Evolutionary conservation across 371 early-diverging fungal genomes (phyloP).

Genomic region (Mucor racemosus): DNA sequence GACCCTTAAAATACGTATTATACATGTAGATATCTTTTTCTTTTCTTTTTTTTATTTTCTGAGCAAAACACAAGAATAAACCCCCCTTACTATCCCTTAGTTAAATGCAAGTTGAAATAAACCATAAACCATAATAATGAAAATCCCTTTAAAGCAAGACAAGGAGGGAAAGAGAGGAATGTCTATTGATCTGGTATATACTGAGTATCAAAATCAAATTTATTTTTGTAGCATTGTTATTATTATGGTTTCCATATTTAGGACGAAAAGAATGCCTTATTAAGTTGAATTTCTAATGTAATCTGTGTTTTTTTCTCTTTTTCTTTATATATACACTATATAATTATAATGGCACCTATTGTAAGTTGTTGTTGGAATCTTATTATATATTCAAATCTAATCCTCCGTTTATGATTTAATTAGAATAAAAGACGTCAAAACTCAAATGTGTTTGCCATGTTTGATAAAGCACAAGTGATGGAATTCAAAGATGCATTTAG

Average conservation of each 20-base stretch:
- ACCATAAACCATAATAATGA: background rate
- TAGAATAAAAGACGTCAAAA: conserved; percentile 80
- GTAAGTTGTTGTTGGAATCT: conserved; percentile 14
- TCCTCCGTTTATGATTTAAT: background rate
- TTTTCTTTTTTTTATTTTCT: background rate
- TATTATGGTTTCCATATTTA: conserved; percentile 7
- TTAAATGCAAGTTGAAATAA: background rate
- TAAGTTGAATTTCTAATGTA: conserved; percentile 1
- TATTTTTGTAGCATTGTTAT: background rate
- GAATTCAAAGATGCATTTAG: conserved; percentile 96
- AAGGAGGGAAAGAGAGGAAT: background rate
- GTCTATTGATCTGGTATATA: background rate
- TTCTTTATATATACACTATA: background rate
- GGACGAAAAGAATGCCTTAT: background rate
- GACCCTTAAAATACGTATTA: conserved; percentile 19
- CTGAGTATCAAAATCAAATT: too few species aligned
- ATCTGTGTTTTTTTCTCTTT: background rate
- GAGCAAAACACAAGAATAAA: too few species aligned
- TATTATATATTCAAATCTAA: background rate
- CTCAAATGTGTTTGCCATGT: conserved; percentile 99
- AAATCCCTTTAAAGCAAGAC: background rate
- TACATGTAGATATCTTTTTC: background rate
- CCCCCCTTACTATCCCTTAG: background rate
- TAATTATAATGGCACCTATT: conserved; percentile 23
- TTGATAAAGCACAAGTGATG: conserved; percentile 95